A percentile compares a stretch with the other conserved stretches of the same genome.
These are phyloP conservation scores for Cladosporium colombiae DNA, from an alignment of 2,329 filamentous ascomycete genomes.

Conservation along the genomic window DNA sequence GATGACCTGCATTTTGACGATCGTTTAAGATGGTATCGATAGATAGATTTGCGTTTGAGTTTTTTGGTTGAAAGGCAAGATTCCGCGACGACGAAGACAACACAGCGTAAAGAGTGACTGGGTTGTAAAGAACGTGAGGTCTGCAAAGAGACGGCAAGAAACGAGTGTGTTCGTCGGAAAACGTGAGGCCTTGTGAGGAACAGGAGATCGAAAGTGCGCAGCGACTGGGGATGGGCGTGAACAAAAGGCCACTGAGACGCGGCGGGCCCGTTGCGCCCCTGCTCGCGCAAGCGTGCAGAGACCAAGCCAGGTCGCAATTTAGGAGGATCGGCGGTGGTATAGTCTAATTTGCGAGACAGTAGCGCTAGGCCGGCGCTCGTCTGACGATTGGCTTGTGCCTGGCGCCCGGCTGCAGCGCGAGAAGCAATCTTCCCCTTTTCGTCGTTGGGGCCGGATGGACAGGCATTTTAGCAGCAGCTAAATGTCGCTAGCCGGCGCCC, in stretches of 20 bases:
- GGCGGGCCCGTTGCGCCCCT: conserved; percentile 14
- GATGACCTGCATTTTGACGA: conserved; percentile 30
- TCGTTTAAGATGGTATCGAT: conserved; percentile 23
- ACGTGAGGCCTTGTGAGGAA: conserved; percentile 26
- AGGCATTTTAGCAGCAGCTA: conserved; percentile 1
- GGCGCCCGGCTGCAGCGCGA: not conserved
- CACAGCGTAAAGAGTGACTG: conserved; percentile 36
- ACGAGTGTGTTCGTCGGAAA: conserved; percentile 30
- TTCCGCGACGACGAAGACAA: conserved; percentile 28
- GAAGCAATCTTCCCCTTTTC: conserved; percentile 18
- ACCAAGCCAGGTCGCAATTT: conserved; percentile 18
- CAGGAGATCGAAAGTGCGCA: conserved; percentile 14
- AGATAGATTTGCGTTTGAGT: conserved; percentile 19
- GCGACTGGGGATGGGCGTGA: conserved; percentile 18
- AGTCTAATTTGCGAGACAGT: conserved; percentile 22
- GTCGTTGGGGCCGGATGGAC: conserved; percentile 1
- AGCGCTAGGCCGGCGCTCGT: conserved; percentile 12
- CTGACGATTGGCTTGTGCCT: conserved; percentile 22
- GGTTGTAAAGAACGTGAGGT: conserved; percentile 36
- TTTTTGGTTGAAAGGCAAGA: conserved; percentile 22
- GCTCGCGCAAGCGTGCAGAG: conserved; percentile 17
- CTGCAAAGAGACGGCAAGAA: conserved; percentile 32
- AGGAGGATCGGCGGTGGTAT: conserved; percentile 20
- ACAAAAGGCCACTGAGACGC: conserved; percentile 14
- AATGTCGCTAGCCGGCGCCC: conserved; percentile 3